Evolutionary conservation across 805 yeast genomes (phyloP).

Genomic region (Grigorovia yakushimaensis): DNA sequence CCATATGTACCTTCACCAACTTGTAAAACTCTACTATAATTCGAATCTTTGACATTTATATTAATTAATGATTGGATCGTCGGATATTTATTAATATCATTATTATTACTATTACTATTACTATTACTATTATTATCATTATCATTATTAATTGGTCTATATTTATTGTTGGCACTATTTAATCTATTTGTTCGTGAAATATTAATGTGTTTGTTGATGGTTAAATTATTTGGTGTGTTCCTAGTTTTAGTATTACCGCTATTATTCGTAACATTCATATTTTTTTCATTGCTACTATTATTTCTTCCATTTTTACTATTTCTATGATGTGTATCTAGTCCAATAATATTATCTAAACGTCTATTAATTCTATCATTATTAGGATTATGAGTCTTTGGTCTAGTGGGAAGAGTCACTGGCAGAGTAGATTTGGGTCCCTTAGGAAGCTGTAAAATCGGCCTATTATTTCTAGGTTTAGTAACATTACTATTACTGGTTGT

Average conservation of each 20-base stretch:
- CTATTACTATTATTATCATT: not conserved
- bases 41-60: constrained; percentile 9
- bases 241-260: too few relatives aligned
- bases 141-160: not conserved
- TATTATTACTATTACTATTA: not conserved
- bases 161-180: too few relatives aligned
- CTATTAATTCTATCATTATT: not conserved
- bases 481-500: not conserved
- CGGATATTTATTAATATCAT: not conserved
- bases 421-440: constrained; percentile 17
- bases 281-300: not conserved
- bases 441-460: constrained; percentile 10
- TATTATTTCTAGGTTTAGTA: not conserved
- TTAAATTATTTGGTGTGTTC: too few relatives aligned
- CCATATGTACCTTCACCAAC: constrained; percentile 99
- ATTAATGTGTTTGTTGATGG: too few relatives aligned
- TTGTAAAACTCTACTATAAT: constrained; percentile 65
- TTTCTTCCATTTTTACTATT: not conserved
- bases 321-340: not conserved
- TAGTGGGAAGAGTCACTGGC: not conserved
- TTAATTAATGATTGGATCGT: not conserved
- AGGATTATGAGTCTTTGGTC: not conserved
- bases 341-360: not conserved
- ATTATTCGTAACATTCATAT: too few relatives aligned
- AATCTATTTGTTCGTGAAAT: too few relatives aligned